Base-by-base conservation (phyloP, 139 green algal genomes). In the Coccomyxa sp. region DNA sequence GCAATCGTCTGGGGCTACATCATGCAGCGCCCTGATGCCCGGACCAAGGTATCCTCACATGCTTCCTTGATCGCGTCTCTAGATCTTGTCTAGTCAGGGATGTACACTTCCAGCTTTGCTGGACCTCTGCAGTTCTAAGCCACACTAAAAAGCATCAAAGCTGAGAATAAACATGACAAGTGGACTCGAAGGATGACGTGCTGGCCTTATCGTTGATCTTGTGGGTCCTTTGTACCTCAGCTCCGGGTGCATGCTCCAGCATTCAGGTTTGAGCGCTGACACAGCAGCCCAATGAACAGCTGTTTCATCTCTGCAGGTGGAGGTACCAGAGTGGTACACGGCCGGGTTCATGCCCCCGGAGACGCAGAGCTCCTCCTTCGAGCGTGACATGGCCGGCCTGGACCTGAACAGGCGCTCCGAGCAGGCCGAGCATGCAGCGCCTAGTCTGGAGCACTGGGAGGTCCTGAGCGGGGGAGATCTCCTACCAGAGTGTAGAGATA, bases 321-420 rank as follows among this genome's bases (percentile, higher is more conserved):
- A 86, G n/a, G 83, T 92, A 39, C 88, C 88, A 6, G 86, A 91
- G 12, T 93, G 89, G 89, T 93, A 89, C 73, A 55, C 34, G 39
- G 75, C 39, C 22, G 79, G 79, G 16, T 34, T n/a, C 14, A 31
- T 75, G 36, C 70, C 36, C 14, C 70, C 70, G 37, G 27, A 22
- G 18, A 5, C 18, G 50, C 24, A 73, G 24, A 38, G 24, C 12
- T 36, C n/a, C 68, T 39, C 31, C 68, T 37, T 73, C 68, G 31
- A 73, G 68, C 68, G 33, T 31, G 31, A 73, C 68, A 73, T 39
- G 33, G 31, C 68, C 12, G 33, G 24, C 24, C 68, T 73, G 68
- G 24, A 73, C 12, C 68, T 73, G 68, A 22, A 73, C 12, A 22
- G 33, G 68, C 24, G 24, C 33, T 37, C n/a, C 6, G 31, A 73